Conservation (phyloP, 2,329 filamentous ascomycete genomes). For the Ampelomyces quisqualis region DNA sequence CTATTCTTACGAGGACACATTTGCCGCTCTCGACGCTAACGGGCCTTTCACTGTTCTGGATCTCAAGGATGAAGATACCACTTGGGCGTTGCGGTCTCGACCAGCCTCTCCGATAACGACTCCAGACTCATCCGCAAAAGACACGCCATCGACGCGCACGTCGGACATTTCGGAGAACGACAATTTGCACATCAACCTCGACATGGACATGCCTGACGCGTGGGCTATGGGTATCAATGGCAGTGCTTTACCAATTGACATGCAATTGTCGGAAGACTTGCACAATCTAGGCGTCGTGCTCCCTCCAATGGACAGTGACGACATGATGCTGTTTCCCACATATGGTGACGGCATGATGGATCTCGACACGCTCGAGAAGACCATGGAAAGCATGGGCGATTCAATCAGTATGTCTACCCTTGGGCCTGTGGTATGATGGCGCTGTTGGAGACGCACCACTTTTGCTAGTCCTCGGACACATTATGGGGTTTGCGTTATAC, state of each 20-base stretch:
- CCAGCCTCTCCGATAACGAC: constrained; percentile 36
- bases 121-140: constrained; percentile 41
- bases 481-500: not conserved
- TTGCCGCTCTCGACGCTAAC: constrained; percentile 35
- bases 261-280: constrained; percentile 36
- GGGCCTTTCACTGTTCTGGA: constrained; percentile 36
- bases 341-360: constrained; percentile 34
- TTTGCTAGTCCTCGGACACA: not conserved
- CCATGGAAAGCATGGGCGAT: constrained; percentile 33
- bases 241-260: constrained; percentile 33
- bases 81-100: constrained; percentile 37
- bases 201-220: constrained; percentile 38
- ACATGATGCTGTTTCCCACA: constrained; percentile 38
- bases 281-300: constrained; percentile 34
- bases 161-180: constrained; percentile 49
- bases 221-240: constrained; percentile 32
- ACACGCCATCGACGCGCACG: constrained; percentile 41
- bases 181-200: constrained; percentile 44
- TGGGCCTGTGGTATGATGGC: too few species aligned
- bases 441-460: too few species aligned
- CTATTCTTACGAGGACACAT: constrained; percentile 38
- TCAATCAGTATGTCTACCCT: constrained; percentile 19
- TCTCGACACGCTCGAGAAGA: constrained; percentile 37
- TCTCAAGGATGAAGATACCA: constrained; percentile 39
- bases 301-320: constrained; percentile 38